Evolutionary conservation across 768 basidiomycete genomes (phyloP).

Genomic region (Amanita exitialis): DNA sequence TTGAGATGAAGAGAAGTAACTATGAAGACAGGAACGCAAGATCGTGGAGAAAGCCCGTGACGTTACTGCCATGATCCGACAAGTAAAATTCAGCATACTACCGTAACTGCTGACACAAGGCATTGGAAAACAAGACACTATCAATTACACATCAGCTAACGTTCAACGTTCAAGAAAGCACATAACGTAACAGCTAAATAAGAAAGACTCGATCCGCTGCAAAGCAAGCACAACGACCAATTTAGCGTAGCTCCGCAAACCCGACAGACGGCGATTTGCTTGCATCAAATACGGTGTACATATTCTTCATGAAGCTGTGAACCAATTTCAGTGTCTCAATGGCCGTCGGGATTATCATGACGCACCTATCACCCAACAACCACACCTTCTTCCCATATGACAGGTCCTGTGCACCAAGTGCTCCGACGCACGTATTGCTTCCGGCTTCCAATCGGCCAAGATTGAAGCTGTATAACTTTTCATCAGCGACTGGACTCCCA

Average conservation of each 20-base stretch:
- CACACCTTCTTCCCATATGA: neutral
- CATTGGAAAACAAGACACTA: no score
- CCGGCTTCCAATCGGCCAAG: neutral
- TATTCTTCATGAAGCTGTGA: neutral
- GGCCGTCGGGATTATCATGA: neutral
- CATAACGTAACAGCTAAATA: neutral
- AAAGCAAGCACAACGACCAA: neutral
- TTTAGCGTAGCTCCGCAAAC: neutral
- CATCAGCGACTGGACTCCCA: neutral
- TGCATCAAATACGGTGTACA: neutral
- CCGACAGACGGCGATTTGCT: neutral
- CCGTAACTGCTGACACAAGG: no score
- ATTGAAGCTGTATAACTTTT: neutral
- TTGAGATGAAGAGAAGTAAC: no score
- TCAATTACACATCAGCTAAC: no score
- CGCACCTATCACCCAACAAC: neutral
- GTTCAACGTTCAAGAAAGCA: neutral
- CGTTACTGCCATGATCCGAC: no score
- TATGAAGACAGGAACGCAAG: no score
- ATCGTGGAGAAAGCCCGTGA: no score
- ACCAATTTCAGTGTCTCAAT: neutral
- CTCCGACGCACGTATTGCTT: neutral
- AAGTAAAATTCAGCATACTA: no score
- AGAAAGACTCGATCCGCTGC: no score
- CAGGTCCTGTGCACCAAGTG: neutral